Evolutionary conservation across 768 basidiomycete genomes (phyloP).

Genomic region (Galerina sulciceps): DNA sequence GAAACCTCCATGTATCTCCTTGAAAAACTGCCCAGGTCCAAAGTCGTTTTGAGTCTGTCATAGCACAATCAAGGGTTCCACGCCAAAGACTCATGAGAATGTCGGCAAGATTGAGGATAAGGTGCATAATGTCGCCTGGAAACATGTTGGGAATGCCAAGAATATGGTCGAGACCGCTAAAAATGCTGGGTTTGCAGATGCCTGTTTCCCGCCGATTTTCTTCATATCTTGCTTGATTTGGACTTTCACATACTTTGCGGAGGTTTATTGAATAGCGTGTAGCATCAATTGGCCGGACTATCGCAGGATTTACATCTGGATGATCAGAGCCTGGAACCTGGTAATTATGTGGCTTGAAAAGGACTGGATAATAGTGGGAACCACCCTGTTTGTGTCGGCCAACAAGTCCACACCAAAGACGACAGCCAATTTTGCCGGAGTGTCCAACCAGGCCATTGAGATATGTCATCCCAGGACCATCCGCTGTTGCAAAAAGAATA

Average conservation of each 20-base stretch:
- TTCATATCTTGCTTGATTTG: slow-evolving; percentile 18
- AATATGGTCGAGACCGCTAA: slow-evolving; percentile 32
- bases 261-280: slow-evolving; percentile 18
- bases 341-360: slow-evolving; percentile 29
- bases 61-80: slow-evolving; percentile 30
- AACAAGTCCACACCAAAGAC: slow-evolving; percentile 29
- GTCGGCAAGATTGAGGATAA: slow-evolving; percentile 39
- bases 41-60: neutral
- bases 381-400: slow-evolving; percentile 30
- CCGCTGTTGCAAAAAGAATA: slow-evolving; percentile 19
- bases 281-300: neutral
- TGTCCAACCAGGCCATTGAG: slow-evolving; percentile 34
- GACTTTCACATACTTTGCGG: slow-evolving; percentile 12
- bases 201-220: slow-evolving; percentile 28
- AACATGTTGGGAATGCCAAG: slow-evolving; percentile 39
- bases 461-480: slow-evolving; percentile 29
- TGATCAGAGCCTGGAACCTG: slow-evolving; percentile 26
- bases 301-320: slow-evolving; percentile 13
- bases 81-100: slow-evolving; percentile 39
- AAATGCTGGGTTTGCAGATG: slow-evolving; percentile 37
- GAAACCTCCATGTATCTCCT: slow-evolving; percentile 33
- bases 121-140: slow-evolving; percentile 47
- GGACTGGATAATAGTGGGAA: slow-evolving; percentile 38
- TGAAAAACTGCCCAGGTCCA: slow-evolving; percentile 36
- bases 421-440: slow-evolving; percentile 34